These are phyloP conservation scores for Rhizopogon vulgaris DNA, from an alignment of 768 basidiomycete genomes.

Conservation along the genomic window DNA sequence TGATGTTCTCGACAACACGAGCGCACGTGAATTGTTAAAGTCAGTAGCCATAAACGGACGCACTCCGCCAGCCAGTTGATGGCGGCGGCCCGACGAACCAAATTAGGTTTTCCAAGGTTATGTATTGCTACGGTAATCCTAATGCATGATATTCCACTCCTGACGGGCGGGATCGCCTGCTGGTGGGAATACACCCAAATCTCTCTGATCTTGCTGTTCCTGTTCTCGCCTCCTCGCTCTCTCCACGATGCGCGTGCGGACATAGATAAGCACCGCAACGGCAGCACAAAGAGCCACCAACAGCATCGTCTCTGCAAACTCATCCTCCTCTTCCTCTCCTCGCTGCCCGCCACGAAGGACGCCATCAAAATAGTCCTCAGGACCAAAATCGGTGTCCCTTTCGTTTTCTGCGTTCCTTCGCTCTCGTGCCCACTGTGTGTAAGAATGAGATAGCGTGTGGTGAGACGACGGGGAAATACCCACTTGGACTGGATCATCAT, in stretches of 20 bases:
- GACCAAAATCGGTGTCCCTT: slow-evolving; percentile 67
- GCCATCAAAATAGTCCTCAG: slow-evolving; percentile 80
- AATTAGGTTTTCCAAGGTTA: background rate
- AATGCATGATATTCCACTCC: slow-evolving; percentile 62
- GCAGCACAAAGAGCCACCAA: slow-evolving; percentile 67
- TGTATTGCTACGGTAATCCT: slow-evolving; percentile 8
- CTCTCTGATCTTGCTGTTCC: slow-evolving; percentile 32
- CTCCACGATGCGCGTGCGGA: slow-evolving; percentile 74
- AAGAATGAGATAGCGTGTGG: slow-evolving; percentile 1
- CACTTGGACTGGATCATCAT: slow-evolving; percentile 72
- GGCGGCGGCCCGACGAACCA: too few species aligned
- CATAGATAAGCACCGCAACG: slow-evolving; percentile 70
- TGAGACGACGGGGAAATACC: slow-evolving; percentile 11
- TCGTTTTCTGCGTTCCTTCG: slow-evolving; percentile 67
- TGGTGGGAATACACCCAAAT: slow-evolving; percentile 51
- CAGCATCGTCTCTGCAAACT: slow-evolving; percentile 75
- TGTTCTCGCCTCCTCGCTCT: slow-evolving; percentile 61
- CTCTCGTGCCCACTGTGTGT: slow-evolving; percentile 67
- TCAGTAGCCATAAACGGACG: background rate
- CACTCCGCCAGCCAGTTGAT: background rate
- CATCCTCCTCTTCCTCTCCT: slow-evolving; percentile 60
- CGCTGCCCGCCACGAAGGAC: slow-evolving; percentile 52
- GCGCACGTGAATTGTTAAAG: background rate
- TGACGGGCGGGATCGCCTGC: slow-evolving; percentile 57
- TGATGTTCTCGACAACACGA: background rate